These are phyloP conservation scores for Hortiboletus rubellus DNA, from an alignment of 1,284 basidiomycete species.

Conservation along the genomic window DNA sequence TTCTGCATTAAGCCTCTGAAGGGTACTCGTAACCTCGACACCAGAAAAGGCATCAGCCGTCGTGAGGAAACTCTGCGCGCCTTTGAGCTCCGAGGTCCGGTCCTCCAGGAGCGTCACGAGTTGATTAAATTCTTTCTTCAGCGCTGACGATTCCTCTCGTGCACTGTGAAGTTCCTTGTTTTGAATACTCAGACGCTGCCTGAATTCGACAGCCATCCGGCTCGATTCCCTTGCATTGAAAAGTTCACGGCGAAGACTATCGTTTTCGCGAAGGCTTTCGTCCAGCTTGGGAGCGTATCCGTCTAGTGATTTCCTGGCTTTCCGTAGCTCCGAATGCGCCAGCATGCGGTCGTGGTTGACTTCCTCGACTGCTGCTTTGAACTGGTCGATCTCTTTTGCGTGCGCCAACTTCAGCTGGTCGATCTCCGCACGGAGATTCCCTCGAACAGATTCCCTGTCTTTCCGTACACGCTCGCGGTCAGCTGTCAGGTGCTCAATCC, in stretches of 20 bases:
- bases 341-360: conserved; percentile 23
- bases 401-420: conserved; percentile 23
- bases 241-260: conserved; percentile 22
- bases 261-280: conserved; percentile 16
- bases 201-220: conserved; percentile 20
- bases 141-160: conserved; percentile 31
- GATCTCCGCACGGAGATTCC: conserved; percentile 22
- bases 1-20: conserved; percentile 37
- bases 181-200: conserved; percentile 20
- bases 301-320: conserved; percentile 25
- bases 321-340: conserved; percentile 25
- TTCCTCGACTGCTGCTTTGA: conserved; percentile 25
- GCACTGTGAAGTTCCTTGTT: conserved; percentile 23
- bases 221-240: conserved; percentile 14
- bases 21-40: conserved; percentile 33
- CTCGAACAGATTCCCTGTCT: conserved; percentile 24
- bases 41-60: conserved; percentile 36
- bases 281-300: conserved; percentile 21
- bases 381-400: conserved; percentile 23
- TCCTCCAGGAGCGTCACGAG: conserved; percentile 29
- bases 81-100: conserved; percentile 39
- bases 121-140: conserved; percentile 33
- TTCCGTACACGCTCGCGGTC: conserved; percentile 31
- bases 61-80: conserved; percentile 37
- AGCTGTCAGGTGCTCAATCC: conserved; percentile 21